These are phyloP conservation scores for Monosporozyma siamensis DNA, from an alignment of 805 yeast genomes.

Conservation along the genomic window DNA sequence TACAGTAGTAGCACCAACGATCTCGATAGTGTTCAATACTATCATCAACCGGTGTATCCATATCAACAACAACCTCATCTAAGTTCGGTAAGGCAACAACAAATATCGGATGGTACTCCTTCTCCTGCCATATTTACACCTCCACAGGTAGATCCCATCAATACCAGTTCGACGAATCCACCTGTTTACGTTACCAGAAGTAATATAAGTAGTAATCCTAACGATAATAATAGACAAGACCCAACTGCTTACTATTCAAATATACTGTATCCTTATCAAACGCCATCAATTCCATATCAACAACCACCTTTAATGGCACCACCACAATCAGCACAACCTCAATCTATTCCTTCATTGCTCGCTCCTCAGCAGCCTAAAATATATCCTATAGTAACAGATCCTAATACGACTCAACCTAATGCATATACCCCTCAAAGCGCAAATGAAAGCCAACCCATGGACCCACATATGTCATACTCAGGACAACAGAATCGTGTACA, in stretches of 20 bases:
- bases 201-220: neutral
- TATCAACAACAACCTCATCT: neutral
- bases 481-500: neutral
- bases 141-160: neutral
- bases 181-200: too few species aligned
- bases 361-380: neutral
- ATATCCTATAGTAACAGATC: neutral
- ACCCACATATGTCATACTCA: neutral
- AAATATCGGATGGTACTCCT: neutral
- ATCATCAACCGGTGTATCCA: neutral
- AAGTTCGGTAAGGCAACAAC: neutral
- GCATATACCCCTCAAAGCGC: neutral
- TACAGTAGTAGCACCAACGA: neutral
- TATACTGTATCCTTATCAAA: slow-evolving; percentile 1
- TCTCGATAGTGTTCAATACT: neutral
- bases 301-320: neutral
- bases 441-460: neutral
- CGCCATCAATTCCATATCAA: neutral
- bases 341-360: neutral
- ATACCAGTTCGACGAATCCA: neutral
- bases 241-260: neutral
- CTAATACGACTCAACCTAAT: neutral
- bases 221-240: neutral
- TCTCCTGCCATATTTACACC: neutral
- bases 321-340: neutral